Evolutionary conservation across 345 rosid genomes (phyloP).

Genomic region (Eucalyptus urophylla): DNA sequence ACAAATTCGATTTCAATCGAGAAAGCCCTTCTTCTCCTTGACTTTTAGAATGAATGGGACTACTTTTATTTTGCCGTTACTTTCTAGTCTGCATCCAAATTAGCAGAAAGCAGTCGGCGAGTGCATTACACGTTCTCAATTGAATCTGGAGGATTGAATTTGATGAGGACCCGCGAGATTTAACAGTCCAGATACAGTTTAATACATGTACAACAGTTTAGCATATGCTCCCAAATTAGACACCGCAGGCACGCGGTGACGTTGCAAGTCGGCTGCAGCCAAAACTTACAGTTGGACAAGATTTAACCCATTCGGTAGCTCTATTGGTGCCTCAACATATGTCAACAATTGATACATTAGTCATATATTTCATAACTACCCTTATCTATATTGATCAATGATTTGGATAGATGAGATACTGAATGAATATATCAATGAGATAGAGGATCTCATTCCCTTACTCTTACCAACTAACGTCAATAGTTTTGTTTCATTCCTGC

Average conservation of each 20-base stretch:
- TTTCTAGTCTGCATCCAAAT: background rate
- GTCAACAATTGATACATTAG: background rate
- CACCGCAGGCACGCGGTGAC: rapidly evolving
- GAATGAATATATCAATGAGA: background rate
- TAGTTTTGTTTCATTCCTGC: background rate
- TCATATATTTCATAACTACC: background rate
- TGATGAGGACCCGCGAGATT: background rate
- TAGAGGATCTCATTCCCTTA: background rate
- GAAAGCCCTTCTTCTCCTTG: background rate
- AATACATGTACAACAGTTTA: background rate
- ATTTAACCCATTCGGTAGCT: background rate
- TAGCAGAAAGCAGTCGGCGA: background rate
- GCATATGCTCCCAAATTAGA: background rate
- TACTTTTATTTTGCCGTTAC: background rate
- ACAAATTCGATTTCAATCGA: background rate
- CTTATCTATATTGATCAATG: background rate
- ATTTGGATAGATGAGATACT: background rate
- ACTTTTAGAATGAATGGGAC: background rate
- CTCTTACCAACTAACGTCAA: background rate
- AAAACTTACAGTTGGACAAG: background rate
- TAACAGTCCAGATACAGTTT: background rate
- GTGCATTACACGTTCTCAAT: background rate
- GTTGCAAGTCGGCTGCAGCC: background rate
- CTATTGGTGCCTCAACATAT: background rate
- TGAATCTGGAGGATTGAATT: background rate